A percentile compares a stretch with the other conserved stretches of the same genome.
phyloP scores from a whole-genome alignment of 2,329 filamentous ascomycete species.

The Neoarthrinium moseri region DNA sequence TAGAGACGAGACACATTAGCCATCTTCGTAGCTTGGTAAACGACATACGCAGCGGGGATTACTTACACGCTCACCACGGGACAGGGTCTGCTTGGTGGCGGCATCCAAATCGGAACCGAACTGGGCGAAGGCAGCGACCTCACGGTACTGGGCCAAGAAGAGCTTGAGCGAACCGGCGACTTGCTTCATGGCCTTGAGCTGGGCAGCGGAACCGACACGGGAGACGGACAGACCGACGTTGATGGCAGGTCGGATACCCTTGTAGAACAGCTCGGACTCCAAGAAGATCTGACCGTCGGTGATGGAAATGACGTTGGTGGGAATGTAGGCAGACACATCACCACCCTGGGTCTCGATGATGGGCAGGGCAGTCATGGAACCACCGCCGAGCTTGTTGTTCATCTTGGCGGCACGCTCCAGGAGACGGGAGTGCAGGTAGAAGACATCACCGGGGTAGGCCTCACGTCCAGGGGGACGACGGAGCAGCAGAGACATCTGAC shows the following conservation, averaged over 20 bases:
- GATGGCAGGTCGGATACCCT: constrained; percentile 99
- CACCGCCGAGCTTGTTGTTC: constrained; percentile 91
- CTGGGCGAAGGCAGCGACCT: constrained; percentile 98
- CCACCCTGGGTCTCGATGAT: constrained; percentile 99
- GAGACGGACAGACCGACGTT: constrained; percentile 99
- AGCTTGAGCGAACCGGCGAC: constrained; percentile 99
- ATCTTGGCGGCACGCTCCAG: constrained; percentile 99
- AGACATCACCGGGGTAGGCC: constrained; percentile 98
- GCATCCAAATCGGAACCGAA: constrained; percentile 99
- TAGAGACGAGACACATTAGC: constrained; percentile 15
- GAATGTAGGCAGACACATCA: constrained; percentile 99
- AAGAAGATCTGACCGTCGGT: constrained; percentile 99
- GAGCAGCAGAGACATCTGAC: constrained; percentile 98
- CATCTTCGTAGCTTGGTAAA: too few species aligned
- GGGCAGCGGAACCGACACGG: constrained; percentile 98
- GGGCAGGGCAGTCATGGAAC: constrained; percentile 95
- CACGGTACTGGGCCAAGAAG: constrained; percentile 99
- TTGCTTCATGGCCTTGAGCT: constrained; percentile 99
- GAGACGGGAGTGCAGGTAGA: constrained; percentile 99
- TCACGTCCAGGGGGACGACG: constrained; percentile 98
- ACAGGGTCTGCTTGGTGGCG: constrained; percentile 96
- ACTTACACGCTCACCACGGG: constrained; percentile 94
- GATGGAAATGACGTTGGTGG: constrained; percentile 99
- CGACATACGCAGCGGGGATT: not conserved
- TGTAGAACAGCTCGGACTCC: constrained; percentile 99